phyloP scores from a whole-genome alignment of 371 early-diverging fungal species.

The Actinomucor elegans region DNA sequence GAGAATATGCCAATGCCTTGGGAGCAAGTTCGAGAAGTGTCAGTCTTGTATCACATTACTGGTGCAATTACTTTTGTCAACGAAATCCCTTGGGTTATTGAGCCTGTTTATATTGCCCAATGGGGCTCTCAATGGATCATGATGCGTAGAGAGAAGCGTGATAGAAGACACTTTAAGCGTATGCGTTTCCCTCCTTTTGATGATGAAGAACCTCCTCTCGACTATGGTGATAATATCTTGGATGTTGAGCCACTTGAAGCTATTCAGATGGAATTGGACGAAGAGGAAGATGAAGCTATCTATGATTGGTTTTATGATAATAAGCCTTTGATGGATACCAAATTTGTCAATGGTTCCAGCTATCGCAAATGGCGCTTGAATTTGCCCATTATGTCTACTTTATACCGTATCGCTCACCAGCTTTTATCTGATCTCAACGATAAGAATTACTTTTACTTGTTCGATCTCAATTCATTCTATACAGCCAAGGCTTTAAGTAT shows the following conservation, averaged over 20 bases:
- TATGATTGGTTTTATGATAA: constrained; percentile 97
- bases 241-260: constrained; percentile 97
- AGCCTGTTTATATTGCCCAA: constrained; percentile 95
- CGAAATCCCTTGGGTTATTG: constrained; percentile 94
- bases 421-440: constrained; percentile 92
- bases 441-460: constrained; percentile 96
- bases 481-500: constrained; percentile 97
- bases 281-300: constrained; percentile 93
- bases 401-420: constrained; percentile 93
- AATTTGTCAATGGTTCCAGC: constrained; percentile 86
- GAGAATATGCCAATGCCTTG: constrained; percentile 99
- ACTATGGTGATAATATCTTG: constrained; percentile 97
- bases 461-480: constrained; percentile 92
- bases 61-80: constrained; percentile 99
- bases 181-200: constrained; percentile 99
- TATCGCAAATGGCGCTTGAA: constrained; percentile 92
- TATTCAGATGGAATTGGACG: constrained; percentile 97
- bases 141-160: constrained; percentile 98
- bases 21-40: constrained; percentile 96
- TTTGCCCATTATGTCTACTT: constrained; percentile 91
- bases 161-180: constrained; percentile 97
- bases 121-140: constrained; percentile 99
- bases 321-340: constrained; percentile 86
- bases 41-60: constrained; percentile 97
- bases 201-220: constrained; percentile 97